A percentile compares a stretch with the other conserved stretches of the same genome.
Evolutionary conservation across 208 protist genomes (phyloP).

Genomic region (Trypanosoma vivax): DNA sequence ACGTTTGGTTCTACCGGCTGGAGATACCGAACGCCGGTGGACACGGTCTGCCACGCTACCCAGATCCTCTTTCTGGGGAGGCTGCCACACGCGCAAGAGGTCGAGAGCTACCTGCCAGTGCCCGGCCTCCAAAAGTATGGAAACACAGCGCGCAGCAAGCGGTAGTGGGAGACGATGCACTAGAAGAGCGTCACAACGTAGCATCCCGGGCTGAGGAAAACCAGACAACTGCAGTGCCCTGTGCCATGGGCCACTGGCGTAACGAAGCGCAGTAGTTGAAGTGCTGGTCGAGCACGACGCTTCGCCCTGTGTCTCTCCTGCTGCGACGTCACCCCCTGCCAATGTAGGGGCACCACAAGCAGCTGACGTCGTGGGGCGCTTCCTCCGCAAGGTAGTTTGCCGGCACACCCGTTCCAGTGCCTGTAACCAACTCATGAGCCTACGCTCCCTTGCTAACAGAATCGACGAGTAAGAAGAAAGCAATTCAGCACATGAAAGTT

Average conservation of each 20-base stretch:
- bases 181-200: background rate
- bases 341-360: background rate
- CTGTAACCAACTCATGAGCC: slow-evolving; percentile 27
- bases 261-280: slow-evolving; percentile 11
- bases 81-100: slow-evolving; percentile 5
- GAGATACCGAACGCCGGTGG: background rate
- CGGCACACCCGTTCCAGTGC: slow-evolving; percentile 9
- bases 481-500: too few species aligned
- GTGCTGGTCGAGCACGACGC: background rate
- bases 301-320: background rate
- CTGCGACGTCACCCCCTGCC: background rate
- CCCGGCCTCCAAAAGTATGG: slow-evolving; percentile 14
- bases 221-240: slow-evolving; percentile 6
- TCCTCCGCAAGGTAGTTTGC: background rate
- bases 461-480: too few species aligned
- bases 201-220: slow-evolving; percentile 7
- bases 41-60: too few species aligned
- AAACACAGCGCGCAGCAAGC: slow-evolving; percentile 8
- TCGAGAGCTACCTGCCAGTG: background rate
- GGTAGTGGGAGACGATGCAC: slow-evolving; percentile 10
- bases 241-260: slow-evolving; percentile 15
- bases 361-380: background rate
- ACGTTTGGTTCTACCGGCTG: background rate
- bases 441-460: background rate
- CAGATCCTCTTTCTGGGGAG: background rate